phyloP scores from a whole-genome alignment of 139 green algal species.

The Chloropicon primus region DNA sequence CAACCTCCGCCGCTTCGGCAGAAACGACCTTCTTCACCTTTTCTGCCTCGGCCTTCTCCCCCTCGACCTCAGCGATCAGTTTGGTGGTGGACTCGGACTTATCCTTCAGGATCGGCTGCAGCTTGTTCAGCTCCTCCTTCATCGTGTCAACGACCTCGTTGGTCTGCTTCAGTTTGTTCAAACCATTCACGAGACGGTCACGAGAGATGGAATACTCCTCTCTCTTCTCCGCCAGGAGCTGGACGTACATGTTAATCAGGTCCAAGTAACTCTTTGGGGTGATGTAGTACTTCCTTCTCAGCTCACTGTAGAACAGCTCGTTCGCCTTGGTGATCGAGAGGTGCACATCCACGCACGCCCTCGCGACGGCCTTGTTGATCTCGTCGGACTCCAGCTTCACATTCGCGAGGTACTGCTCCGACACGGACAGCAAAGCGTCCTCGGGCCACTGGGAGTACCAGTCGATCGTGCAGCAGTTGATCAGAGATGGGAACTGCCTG shows the following conservation, averaged over 20 bases:
- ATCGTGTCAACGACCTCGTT: conserved; percentile 5
- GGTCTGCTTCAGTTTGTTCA: conserved; percentile 12
- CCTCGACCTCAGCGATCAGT: conserved; percentile 10
- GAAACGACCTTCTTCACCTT: conserved; percentile 5
- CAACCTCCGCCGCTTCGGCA: conserved; percentile 9
- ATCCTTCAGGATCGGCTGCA: conserved; percentile 33
- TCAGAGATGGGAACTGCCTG: conserved; percentile 10
- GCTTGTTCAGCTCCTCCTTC: conserved; percentile 5
- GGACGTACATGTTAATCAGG: conserved; percentile 20
- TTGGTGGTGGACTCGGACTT: conserved; percentile 20
- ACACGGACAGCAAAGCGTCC: conserved; percentile 34
- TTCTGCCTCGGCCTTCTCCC: conserved; percentile 7
- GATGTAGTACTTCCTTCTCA: conserved; percentile 32
- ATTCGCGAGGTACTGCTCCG: conserved; percentile 27
- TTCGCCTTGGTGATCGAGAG: conserved; percentile 31
- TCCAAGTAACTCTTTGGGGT: conserved; percentile 19
- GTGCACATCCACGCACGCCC: conserved; percentile 44
- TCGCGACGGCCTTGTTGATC: conserved; percentile 1
- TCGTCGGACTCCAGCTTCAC: conserved; percentile 9
- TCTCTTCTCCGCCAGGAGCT: conserved; percentile 43
- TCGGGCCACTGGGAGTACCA: conserved; percentile 14
- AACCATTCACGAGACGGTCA: conserved; percentile 16
- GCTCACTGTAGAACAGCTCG: conserved; percentile 45
- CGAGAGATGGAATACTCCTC: not conserved
- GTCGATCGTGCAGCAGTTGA: conserved; percentile 22